A percentile compares a stretch with the other conserved stretches of the same genome.
phyloP scores from a whole-genome alignment of 2,329 filamentous ascomycete species.

The Venturia oleaginea region DNA sequence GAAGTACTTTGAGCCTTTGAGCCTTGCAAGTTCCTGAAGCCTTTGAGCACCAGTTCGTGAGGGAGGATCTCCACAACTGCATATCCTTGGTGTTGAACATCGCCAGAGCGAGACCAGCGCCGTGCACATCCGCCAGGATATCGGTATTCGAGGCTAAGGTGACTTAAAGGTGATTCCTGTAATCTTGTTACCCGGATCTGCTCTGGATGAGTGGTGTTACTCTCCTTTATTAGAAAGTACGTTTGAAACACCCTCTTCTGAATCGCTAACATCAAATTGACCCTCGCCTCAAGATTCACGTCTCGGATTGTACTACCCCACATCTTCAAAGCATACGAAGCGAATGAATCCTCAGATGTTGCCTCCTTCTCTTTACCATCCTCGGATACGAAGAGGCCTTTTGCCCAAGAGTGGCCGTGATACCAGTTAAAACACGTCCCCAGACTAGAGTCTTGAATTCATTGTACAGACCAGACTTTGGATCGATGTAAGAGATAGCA shows the following conservation, averaged over 20 bases:
- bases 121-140: too few relatives aligned
- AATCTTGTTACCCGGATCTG: conserved; percentile 72
- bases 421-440: conserved; percentile 98
- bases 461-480: too few relatives aligned
- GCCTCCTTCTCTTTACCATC: conserved; percentile 84
- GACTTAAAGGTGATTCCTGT: conserved; percentile 69
- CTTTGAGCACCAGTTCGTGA: too few relatives aligned
- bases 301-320: conserved; percentile 79
- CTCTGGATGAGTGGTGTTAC: conserved; percentile 63
- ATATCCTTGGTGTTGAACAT: too few relatives aligned
- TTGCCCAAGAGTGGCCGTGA: conserved; percentile 89
- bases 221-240: conserved; percentile 71
- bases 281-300: conserved; percentile 64
- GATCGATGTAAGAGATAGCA: too few relatives aligned
- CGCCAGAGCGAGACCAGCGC: too few relatives aligned
- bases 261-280: conserved; percentile 79
- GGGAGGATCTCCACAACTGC: too few relatives aligned
- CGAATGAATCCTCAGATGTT: conserved; percentile 83
- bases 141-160: too few relatives aligned
- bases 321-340: conserved; percentile 81
- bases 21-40: too few relatives aligned
- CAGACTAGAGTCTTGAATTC: too few relatives aligned
- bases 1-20: too few relatives aligned
- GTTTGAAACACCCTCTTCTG: conserved; percentile 62
- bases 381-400: conserved; percentile 59